These are phyloP conservation scores for Drechmeria coniospora DNA, from an alignment of 2,329 filamentous ascomycete species.

Conservation along the genomic window DNA sequence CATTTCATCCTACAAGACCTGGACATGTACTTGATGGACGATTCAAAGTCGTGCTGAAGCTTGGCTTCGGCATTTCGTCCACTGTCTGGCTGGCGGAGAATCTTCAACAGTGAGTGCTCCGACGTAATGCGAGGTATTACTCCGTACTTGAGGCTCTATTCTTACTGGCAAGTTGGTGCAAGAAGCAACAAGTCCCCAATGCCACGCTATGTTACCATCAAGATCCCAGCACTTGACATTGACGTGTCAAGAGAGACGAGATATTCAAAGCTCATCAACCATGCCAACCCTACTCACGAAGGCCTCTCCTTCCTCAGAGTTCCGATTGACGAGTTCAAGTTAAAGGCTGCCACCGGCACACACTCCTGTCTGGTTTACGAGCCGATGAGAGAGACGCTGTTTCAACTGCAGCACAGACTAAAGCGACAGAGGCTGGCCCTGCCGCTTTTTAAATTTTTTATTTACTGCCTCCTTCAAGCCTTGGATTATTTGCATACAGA, in stretches of 20 bases:
- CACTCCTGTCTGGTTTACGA: constrained; percentile 10
- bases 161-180: not conserved
- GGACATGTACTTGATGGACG: constrained; percentile 15
- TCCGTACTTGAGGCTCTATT: not conserved
- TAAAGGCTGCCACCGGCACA: no score
- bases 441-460: constrained; percentile 6
- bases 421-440: constrained; percentile 4
- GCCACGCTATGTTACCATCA: constrained; percentile 6
- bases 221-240: constrained; percentile 7
- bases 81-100: constrained; percentile 22
- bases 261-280: constrained; percentile 3
- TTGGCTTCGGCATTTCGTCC: constrained; percentile 19
- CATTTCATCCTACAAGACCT: constrained; percentile 6
- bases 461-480: constrained; percentile 7
- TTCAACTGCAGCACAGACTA: constrained; percentile 5
- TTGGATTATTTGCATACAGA: constrained; percentile 9
- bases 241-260: constrained; percentile 5
- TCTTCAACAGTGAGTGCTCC: constrained; percentile 5
- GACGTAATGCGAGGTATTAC: not conserved
- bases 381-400: constrained; percentile 9
- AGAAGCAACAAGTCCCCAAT: constrained; percentile 1
- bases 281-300: constrained; percentile 6
- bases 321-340: constrained; percentile 5
- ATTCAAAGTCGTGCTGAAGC: constrained; percentile 19
- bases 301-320: constrained; percentile 5